Base-by-base conservation (phyloP, 164 flowering plant genomes). In the Malania oleifera region DNA sequence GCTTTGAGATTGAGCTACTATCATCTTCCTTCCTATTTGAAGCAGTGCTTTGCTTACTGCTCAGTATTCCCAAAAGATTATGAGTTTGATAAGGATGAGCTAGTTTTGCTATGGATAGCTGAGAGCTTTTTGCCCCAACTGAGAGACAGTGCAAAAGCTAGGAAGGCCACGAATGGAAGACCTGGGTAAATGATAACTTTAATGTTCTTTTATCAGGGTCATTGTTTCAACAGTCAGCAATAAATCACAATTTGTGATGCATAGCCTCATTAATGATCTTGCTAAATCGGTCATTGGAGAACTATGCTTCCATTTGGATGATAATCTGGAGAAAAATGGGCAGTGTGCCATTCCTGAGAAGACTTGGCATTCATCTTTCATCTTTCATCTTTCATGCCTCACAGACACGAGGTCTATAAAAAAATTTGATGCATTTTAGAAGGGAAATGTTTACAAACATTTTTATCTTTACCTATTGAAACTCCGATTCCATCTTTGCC, bases 191-290 rank as follows among this genome's bases (percentile, higher is more conserved):
- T 15, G 61, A 50, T 0, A 69, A 46, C 40, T 71, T 75, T 29
- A 0, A 45, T n/a, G 67, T 61, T 2, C 29, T 80, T 15, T 0
- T 49, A 2, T 60, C 65, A 14, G 71, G 72, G 26, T 80, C 75
- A 3, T 61, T 80, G 10, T 69, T 80, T 44, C 70, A 69, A 44
- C 10, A 23, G 24, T n/a, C 45, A 0, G 17, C 27, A 6, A 15
- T 1, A n/a, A 43, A 18, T 63, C 61, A 22, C 0, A 23, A 0
- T 70, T 45, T 38, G 18, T 44, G 0, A 74, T 76, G 80, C 83
- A 70, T 56, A 76, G 70, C 12, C 75, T 79, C 1, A 29, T 72
- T 7, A 15, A 59, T 63, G 80, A 76, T 48, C 31, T 79, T 8
- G 78, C 80, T 24, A 19, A 44, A 38, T 59, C 12, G 56, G 68